Evolutionary conservation across 441 rosid genomes (phyloP), one percentile per base, ranked within the genome.

Genomic region (Eutrema salsugineum): DNA sequence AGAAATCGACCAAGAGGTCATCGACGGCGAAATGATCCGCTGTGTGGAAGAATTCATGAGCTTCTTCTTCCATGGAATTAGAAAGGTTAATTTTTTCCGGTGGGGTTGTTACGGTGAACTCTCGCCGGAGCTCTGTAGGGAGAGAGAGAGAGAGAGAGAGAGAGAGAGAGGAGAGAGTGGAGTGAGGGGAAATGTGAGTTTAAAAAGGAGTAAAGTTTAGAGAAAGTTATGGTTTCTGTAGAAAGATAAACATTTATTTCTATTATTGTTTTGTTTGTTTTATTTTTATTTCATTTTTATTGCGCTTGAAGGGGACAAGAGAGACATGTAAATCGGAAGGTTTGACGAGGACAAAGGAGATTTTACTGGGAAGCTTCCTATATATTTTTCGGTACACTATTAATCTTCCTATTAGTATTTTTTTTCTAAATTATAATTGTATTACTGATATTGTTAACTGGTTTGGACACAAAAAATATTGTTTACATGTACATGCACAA

Each of bases 231-330:
- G 91, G 88, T 43, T 77, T 55, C 68, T 70, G 79, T 72, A 43
- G 70, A 47, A 71, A 73, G 76, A 79, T 66, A 77, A 32, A 61
- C 62, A 48, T 79, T 73, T 76, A 64, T 16, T 83, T 47, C 35
- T 3, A 2, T 17, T 12, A 30, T 68, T 44, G 6, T n/a, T 46
- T 2, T n/a, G n/a, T 32, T 43, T 5, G 1, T 64, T 55, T 30
- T 40, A 0, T 83, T 71, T 82, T 78, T 2, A 15, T 55, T 43
- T 51, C 6, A 9, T 15, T 68, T 63, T 54, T 19, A 46, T 47
- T 80, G 94, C 94, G 91, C 39, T 86, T 81, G 86, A 87, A 88
- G 85, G 87, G 97, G 96, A 86, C 89, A 84, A 77, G 85, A 83
- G 85, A 71, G 80, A 82, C 90, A 78, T 71, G 85, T 84, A 84